A percentile compares a stretch with the other conserved stretches of the same genome.
These are phyloP conservation scores for Iris pallida DNA, from an alignment of 116 monocot genomes.

Conservation along the genomic window DNA sequence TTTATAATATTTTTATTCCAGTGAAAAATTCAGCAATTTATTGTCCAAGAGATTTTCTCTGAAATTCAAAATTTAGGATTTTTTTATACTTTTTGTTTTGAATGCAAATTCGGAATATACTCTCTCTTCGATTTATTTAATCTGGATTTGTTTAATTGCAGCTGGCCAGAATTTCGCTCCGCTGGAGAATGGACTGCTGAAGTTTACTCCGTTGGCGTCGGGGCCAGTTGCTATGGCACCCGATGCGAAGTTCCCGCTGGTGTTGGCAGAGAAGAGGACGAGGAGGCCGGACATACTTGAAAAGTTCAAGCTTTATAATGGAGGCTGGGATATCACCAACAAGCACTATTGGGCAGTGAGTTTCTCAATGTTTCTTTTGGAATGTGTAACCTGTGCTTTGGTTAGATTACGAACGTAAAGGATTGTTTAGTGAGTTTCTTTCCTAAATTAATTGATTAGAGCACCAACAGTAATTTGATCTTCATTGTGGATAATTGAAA, in stretches of 20 bases:
- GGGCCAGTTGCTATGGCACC: constrained; percentile 30
- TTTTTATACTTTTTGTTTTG: neutral
- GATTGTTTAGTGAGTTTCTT: too few relatives aligned
- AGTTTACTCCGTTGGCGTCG: constrained; percentile 31
- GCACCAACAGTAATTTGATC: too few relatives aligned
- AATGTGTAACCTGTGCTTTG: too few relatives aligned
- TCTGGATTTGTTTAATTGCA: constrained; percentile 5
- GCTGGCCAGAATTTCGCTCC: constrained; percentile 38
- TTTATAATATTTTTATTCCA: neutral
- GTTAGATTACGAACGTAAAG: too few relatives aligned
- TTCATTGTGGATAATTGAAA: too few relatives aligned
- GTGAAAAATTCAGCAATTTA: neutral
- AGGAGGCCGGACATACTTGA: constrained; percentile 54
- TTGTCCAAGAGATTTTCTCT: neutral
- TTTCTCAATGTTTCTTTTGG: neutral
- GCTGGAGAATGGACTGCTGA: constrained; percentile 35
- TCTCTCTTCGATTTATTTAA: too few relatives aligned
- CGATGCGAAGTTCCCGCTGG: constrained; percentile 27
- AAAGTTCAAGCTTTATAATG: constrained; percentile 41
- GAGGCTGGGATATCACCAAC: constrained; percentile 64
- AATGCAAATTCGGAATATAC: too few relatives aligned
- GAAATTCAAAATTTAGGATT: neutral
- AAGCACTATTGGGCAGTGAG: constrained; percentile 67
- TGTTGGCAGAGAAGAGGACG: constrained; percentile 54
- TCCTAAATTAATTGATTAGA: too few relatives aligned